These are phyloP conservation scores for Pichia phayaonensis DNA, from an alignment of 805 yeast genomes.

Conservation along the genomic window DNA sequence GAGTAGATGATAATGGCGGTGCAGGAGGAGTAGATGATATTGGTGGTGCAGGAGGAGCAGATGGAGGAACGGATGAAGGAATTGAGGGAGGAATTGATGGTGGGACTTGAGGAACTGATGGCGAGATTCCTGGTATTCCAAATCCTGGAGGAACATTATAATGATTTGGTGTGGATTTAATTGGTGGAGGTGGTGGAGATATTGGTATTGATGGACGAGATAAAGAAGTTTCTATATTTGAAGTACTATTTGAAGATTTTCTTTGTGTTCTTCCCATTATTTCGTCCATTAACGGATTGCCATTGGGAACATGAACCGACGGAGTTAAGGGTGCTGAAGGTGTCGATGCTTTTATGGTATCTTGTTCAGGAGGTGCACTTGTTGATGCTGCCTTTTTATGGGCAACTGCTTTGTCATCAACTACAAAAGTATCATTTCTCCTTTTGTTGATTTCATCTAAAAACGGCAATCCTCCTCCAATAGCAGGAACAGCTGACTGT, in stretches of 20 bases:
- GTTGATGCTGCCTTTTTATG: constrained; percentile 15
- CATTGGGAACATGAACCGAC: constrained; percentile 18
- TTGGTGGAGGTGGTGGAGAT: constrained; percentile 9
- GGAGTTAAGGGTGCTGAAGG: constrained; percentile 20
- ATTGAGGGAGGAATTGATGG: constrained; percentile 5
- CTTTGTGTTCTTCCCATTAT: constrained; percentile 9
- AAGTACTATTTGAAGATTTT: background rate
- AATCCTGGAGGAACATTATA: constrained; percentile 9
- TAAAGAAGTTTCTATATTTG: constrained; percentile 2
- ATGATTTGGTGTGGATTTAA: constrained; percentile 3
- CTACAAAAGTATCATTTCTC: constrained; percentile 43
- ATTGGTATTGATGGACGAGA: constrained; percentile 3
- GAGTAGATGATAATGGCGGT: constrained; percentile 18
- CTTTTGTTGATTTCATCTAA: constrained; percentile 50
- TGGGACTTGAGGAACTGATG: background rate
- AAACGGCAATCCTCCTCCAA: constrained; percentile 44
- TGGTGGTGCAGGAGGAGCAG: constrained; percentile 17
- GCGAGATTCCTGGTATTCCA: background rate
- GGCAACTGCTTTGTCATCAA: constrained; percentile 29
- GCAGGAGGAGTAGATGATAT: constrained; percentile 17
- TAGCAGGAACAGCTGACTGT: constrained; percentile 19
- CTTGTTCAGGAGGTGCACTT: constrained; percentile 20
- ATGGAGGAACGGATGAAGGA: background rate
- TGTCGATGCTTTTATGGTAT: constrained; percentile 10
- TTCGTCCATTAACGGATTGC: constrained; percentile 11